Conservation (phyloP, 139 green algal species). For the Spirogloea muscicola region DNA sequence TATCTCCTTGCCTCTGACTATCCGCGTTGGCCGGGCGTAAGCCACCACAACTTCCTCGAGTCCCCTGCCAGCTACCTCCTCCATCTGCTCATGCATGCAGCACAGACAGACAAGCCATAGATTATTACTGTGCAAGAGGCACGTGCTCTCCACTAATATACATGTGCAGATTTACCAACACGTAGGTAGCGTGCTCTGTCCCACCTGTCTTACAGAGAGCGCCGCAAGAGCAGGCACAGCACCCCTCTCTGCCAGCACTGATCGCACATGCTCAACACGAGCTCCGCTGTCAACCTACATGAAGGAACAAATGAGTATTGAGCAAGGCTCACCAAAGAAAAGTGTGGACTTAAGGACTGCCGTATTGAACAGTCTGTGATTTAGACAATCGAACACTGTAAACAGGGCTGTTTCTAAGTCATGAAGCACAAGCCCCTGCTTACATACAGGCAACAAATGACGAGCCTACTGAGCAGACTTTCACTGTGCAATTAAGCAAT, state of each 20-base stretch:
- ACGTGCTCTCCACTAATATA: too few species aligned
- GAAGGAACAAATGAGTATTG: neutral
- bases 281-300: slow-evolving; percentile 58
- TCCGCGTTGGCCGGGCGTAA: slow-evolving; percentile 74
- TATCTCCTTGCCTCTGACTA: slow-evolving; percentile 82
- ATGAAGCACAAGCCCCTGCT: too few species aligned
- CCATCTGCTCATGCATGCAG: slow-evolving; percentile 56
- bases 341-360: too few species aligned
- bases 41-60: slow-evolving; percentile 72
- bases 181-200: slow-evolving; percentile 17
- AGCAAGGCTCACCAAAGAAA: neutral
- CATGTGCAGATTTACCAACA: too few species aligned
- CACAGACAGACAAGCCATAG: neutral
- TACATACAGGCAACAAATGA: neutral
- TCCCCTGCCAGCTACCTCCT: slow-evolving; percentile 46
- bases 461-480: neutral
- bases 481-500: too few species aligned
- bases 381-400: too few species aligned
- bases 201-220: slow-evolving; percentile 18
- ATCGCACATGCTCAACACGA: slow-evolving; percentile 68
- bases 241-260: slow-evolving; percentile 76
- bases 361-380: too few species aligned
- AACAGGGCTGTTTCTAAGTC: neutral
- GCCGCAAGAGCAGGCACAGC: slow-evolving; percentile 69
- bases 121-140: too few species aligned